Percentiles rank a stretch among this genome's conserved stretches.
Conservation (phyloP, 345 rosid genomes). For the Leavenworthia alabamica region DNA sequence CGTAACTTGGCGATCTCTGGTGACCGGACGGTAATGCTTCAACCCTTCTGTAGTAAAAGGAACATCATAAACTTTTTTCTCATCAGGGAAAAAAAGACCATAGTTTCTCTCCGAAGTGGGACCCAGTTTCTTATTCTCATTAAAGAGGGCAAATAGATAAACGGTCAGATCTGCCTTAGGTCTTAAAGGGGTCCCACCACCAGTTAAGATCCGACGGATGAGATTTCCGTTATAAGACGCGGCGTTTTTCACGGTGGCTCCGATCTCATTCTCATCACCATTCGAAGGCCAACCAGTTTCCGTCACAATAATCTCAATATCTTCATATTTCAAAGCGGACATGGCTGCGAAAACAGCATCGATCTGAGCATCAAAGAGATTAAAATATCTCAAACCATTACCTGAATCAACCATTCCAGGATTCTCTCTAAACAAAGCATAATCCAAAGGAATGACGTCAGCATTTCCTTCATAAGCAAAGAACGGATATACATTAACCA, state of each 20-base stretch:
- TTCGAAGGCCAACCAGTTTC: constrained; percentile 98
- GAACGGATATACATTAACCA: constrained; percentile 89
- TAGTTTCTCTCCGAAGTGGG: constrained; percentile 88
- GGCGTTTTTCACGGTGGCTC: constrained; percentile 64
- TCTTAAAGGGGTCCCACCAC: constrained; percentile 82
- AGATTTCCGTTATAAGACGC: constrained; percentile 88
- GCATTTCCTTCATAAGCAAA: constrained; percentile 91
- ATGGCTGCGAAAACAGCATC: constrained; percentile 95
- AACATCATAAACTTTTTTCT: constrained; percentile 74
- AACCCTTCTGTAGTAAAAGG: constrained; percentile 61
- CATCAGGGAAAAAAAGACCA: constrained; percentile 78
- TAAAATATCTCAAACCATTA: constrained; percentile 72
- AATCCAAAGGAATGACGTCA: constrained; percentile 81
- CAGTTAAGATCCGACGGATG: constrained; percentile 65
- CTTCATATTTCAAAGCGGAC: constrained; percentile 71
- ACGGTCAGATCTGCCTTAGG: constrained; percentile 85
- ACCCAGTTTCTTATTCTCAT: constrained; percentile 74
- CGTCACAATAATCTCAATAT: constrained; percentile 58
- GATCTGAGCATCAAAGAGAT: constrained; percentile 87
- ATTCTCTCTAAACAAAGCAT: constrained; percentile 81
- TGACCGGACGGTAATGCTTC: constrained; percentile 39
- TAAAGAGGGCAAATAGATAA: constrained; percentile 83
- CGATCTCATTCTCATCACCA: constrained; percentile 73
- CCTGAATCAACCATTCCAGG: constrained; percentile 87
- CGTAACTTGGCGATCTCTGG: constrained; percentile 9